phyloP scores from a whole-genome alignment of 1,284 basidiomycete species.

The Farysia itapuensis region DNA sequence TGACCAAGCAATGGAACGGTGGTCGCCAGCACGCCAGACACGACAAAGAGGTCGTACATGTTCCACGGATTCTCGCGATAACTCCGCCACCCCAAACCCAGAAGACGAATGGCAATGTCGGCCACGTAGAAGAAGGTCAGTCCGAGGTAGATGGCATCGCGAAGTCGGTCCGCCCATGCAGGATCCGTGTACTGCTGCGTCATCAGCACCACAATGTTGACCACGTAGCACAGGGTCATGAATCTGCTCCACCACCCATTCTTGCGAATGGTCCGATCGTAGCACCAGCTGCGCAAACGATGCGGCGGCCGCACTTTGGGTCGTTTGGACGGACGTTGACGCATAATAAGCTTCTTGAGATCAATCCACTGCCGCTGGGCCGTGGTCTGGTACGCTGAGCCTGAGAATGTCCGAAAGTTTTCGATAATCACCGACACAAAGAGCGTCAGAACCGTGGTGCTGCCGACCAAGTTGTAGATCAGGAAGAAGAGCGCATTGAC shows the following conservation, averaged over 20 bases:
- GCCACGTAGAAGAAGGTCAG: slow-evolving; percentile 75
- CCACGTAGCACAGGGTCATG: slow-evolving; percentile 78
- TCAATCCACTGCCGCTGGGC: slow-evolving; percentile 96
- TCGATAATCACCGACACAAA: slow-evolving; percentile 83
- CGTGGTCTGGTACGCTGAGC: slow-evolving; percentile 73
- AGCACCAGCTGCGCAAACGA: slow-evolving; percentile 79
- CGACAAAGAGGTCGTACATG: slow-evolving; percentile 82
- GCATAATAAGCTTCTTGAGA: slow-evolving; percentile 80
- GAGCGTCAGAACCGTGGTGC: slow-evolving; percentile 69
- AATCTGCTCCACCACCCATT: slow-evolving; percentile 88
- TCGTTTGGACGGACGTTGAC: slow-evolving; percentile 82
- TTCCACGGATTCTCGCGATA: slow-evolving; percentile 83
- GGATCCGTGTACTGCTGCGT: slow-evolving; percentile 75
- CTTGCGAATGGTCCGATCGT: slow-evolving; percentile 83
- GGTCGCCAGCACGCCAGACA: slow-evolving; percentile 79
- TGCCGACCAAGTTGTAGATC: slow-evolving; percentile 88
- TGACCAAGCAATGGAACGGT: slow-evolving; percentile 67
- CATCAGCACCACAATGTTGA: slow-evolving; percentile 86
- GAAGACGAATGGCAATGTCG: slow-evolving; percentile 77
- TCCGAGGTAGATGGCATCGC: slow-evolving; percentile 76
- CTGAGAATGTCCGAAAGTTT: slow-evolving; percentile 80
- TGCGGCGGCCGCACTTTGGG: slow-evolving; percentile 69
- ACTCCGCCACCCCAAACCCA: slow-evolving; percentile 80
- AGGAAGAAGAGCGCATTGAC: slow-evolving; percentile 84
- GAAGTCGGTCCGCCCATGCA: slow-evolving; percentile 66